phyloP scores from a whole-genome alignment of 805 yeast species.

The Schwanniomyces polymorphus region DNA sequence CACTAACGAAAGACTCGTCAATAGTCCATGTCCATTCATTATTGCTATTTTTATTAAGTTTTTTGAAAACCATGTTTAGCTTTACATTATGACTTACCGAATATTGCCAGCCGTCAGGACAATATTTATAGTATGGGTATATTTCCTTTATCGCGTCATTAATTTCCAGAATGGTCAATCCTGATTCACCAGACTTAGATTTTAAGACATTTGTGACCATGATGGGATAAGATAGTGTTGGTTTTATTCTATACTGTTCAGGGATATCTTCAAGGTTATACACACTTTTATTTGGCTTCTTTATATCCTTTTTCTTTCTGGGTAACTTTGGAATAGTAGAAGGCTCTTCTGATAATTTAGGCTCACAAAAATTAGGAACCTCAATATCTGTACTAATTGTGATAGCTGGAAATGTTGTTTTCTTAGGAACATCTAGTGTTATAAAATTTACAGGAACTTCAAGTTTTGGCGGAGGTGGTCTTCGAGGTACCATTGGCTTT shows the following conservation, averaged over 20 bases:
- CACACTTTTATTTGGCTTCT: conserved; percentile 55
- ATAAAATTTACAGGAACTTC: conserved; percentile 30
- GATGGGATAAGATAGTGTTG: conserved; percentile 76
- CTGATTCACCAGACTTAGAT: conserved; percentile 63
- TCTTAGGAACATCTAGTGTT: conserved; percentile 20
- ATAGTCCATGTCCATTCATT: conserved; percentile 88
- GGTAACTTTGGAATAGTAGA: conserved; percentile 33
- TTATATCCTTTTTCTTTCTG: conserved; percentile 30
- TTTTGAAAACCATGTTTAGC: conserved; percentile 79
- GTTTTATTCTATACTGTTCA: conserved; percentile 80
- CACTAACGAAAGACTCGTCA: conserved; percentile 81
- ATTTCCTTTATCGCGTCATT: conserved; percentile 82
- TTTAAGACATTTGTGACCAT: conserved; percentile 78
- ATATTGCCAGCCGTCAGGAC: conserved; percentile 98
- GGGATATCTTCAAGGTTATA: conserved; percentile 87
- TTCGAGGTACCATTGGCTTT: conserved; percentile 17
- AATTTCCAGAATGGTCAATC: conserved; percentile 68
- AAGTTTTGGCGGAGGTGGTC: conserved; percentile 38
- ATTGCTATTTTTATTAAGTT: conserved; percentile 54
- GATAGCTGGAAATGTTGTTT: conserved; percentile 21
- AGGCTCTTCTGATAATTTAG: conserved; percentile 32
- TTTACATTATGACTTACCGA: conserved; percentile 89
- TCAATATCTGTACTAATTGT: conserved; percentile 20
- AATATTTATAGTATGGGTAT: conserved; percentile 88
- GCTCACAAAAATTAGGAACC: conserved; percentile 28